These are phyloP conservation scores for Cyberlindnera subsufficiens DNA, from an alignment of 805 yeast species.

Conservation along the genomic window DNA sequence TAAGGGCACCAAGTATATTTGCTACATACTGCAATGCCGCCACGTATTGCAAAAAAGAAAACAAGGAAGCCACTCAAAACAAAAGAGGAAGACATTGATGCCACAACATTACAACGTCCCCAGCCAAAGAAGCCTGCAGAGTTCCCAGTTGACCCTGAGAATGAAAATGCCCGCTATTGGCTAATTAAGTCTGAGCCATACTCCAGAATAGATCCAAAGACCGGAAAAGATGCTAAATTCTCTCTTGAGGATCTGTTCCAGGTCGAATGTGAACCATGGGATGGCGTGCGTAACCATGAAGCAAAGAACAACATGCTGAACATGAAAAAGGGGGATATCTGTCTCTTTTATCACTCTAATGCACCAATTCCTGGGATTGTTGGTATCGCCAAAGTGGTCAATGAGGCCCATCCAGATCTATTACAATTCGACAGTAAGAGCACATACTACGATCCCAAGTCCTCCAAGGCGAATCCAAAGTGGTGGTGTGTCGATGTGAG, in stretches of 20 bases:
- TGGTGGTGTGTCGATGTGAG: conserved; percentile 56
- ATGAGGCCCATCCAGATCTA: conserved; percentile 33
- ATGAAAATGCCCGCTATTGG: conserved; percentile 37
- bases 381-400: conserved; percentile 36
- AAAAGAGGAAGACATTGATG: neutral
- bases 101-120: conserved; percentile 14
- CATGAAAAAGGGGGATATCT: conserved; percentile 42
- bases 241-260: conserved; percentile 37
- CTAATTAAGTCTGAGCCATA: conserved; percentile 52
- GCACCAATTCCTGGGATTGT: conserved; percentile 50
- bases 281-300: conserved; percentile 54
- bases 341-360: conserved; percentile 51
- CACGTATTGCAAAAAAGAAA: neutral
- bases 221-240: conserved; percentile 44
- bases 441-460: conserved; percentile 43
- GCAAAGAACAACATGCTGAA: conserved; percentile 45
- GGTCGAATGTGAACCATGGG: conserved; percentile 43
- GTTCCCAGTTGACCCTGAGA: conserved; percentile 22
- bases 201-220: conserved; percentile 38
- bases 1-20: no score
- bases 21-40: neutral
- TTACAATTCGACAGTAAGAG: conserved; percentile 36
- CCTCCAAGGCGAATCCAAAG: conserved; percentile 34
- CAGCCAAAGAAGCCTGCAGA: conserved; percentile 29
- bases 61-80: neutral